Evolutionary conservation across 1,284 basidiomycete genomes (phyloP), one percentile per base, ranked within the genome.

Genomic region (Earliella scabrosa): DNA sequence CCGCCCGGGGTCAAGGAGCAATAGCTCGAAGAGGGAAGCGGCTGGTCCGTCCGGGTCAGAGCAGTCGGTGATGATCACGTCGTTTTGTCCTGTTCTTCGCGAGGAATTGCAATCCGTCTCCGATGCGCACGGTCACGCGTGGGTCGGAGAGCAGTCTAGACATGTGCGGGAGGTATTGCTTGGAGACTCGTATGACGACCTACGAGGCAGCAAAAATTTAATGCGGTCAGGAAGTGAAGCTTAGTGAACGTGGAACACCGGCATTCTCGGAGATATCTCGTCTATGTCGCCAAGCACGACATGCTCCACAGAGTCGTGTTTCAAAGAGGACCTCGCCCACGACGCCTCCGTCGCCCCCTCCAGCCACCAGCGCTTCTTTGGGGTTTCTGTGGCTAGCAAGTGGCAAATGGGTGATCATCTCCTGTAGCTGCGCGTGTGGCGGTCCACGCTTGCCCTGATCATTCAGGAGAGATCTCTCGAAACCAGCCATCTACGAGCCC

Each of bases 261-360:
- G n/a, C n/a, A n/a, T n/a, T 9, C 27, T 20, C 10, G 36, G 26
- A 66, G 74, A 24, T 53, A 88, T 90, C 82, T 97, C 97, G 73
- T 99, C 97, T 71, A 99, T 98, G 77, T 99, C 97, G 76, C 93
- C 96, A n/a, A 99, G 86, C 36, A 96, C 92, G 66, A 97, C 95
- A 66, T 94, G 78, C 73, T 98, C 88, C 60, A 99, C 95, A 2
- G 83, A 82, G 45, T 89, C 83, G 76, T 98, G 95, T 81, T 97
- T 98, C n/a, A n/a, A n/a, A n/a, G 73, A 98, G 85, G 35, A 95
- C 95, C 75, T 99, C 97, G 54, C 97, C 90, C 44, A 99, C 92
- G 63, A 98, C 97, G 68, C 95, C 95, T 50, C 94, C 94, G 72
- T 96, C 94, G 45, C 96, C 96, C 56, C 96, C 97, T 56, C 97